Percentiles rank a stretch among this genome's conserved stretches.
These are phyloP conservation scores for Actinomortierella wolfii DNA, from an alignment of 371 early-diverging fungal species.

Conservation along the genomic window DNA sequence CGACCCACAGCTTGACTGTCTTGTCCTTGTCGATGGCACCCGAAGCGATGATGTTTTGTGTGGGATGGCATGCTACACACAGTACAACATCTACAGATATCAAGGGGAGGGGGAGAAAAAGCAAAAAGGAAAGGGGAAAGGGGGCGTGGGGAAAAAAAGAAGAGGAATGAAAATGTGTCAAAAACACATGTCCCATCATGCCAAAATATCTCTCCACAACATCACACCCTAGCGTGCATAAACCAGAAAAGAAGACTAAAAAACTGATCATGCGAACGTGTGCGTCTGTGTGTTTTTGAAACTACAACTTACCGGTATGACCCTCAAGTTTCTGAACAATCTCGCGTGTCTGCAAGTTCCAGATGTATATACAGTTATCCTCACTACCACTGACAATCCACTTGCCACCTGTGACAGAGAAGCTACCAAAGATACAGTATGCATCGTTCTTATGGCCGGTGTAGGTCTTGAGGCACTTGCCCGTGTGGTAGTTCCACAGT, in stretches of 20 bases:
- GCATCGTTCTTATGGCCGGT: slow-evolving; percentile 89
- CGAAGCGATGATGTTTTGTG: slow-evolving; percentile 92
- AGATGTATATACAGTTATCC: slow-evolving; percentile 90
- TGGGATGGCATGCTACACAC: slow-evolving; percentile 94
- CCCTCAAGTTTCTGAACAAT: slow-evolving; percentile 92
- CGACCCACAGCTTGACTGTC: slow-evolving; percentile 88
- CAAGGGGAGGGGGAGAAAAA: neutral
- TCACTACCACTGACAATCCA: slow-evolving; percentile 97
- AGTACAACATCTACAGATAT: slow-evolving; percentile 81
- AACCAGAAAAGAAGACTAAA: neutral
- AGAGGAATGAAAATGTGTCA: too few relatives aligned
- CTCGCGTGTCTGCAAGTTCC: slow-evolving; percentile 95
- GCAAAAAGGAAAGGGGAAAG: neutral
- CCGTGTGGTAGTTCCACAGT: slow-evolving; percentile 93
- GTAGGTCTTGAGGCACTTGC: slow-evolving; percentile 94
- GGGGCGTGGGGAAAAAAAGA: too few relatives aligned
- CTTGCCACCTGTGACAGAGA: slow-evolving; percentile 92
- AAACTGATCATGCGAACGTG: too few relatives aligned
- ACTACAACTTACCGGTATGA: slow-evolving; percentile 74
- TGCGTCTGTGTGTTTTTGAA: too few relatives aligned
- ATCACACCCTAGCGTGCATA: too few relatives aligned
- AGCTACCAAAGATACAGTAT: slow-evolving; percentile 92
- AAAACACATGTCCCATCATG: too few relatives aligned
- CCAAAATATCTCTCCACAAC: too few relatives aligned
- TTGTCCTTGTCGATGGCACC: slow-evolving; percentile 91